A percentile compares a stretch with the other conserved stretches of the same genome.
These are phyloP conservation scores for Penicillium cinerascens DNA, from an alignment of 495 filamentous ascomycete species.

Conservation along the genomic window DNA sequence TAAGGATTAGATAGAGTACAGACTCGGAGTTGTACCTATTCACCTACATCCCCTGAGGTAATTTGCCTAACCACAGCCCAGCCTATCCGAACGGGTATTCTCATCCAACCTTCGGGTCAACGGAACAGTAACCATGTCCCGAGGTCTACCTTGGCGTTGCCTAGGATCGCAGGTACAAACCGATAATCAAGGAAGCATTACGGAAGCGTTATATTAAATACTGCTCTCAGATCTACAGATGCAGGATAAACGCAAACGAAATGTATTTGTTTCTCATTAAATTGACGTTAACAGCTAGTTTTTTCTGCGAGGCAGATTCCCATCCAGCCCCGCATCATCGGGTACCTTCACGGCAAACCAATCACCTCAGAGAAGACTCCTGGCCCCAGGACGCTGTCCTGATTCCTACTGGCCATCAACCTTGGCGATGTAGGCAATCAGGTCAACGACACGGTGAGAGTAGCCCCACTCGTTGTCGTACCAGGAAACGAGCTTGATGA, in stretches of 20 bases:
- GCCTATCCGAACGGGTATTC: not conserved
- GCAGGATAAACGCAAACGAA: constrained; percentile 18
- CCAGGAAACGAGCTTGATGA: constrained; percentile 98
- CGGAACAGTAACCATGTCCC: too few species aligned
- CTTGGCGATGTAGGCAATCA: constrained; percentile 89
- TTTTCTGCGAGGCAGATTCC: constrained; percentile 16
- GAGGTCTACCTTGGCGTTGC: too few species aligned
- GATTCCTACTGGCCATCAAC: constrained; percentile 62
- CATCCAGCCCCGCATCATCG: constrained; percentile 1
- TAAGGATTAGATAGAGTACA: not conserved
- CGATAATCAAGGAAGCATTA: too few species aligned
- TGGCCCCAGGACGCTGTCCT: constrained; percentile 30
- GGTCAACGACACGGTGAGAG: constrained; percentile 97
- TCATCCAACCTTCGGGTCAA: not conserved
- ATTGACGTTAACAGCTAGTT: constrained; percentile 27
- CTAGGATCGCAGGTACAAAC: not conserved
- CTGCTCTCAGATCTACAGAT: not conserved
- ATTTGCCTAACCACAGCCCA: not conserved
- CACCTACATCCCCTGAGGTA: too few species aligned
- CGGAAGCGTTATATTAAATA: constrained; percentile 3
- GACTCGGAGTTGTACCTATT: not conserved
- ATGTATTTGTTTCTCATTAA: constrained; percentile 30
- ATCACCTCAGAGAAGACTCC: constrained; percentile 36
- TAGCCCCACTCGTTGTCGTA: constrained; percentile 98
- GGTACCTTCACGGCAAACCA: constrained; percentile 10